A percentile compares a stretch with the other conserved stretches of the same genome.
These are phyloP conservation scores for Cryptococcus depauperatus DNA, from an alignment of 1,284 basidiomycete species.

Conservation along the genomic window DNA sequence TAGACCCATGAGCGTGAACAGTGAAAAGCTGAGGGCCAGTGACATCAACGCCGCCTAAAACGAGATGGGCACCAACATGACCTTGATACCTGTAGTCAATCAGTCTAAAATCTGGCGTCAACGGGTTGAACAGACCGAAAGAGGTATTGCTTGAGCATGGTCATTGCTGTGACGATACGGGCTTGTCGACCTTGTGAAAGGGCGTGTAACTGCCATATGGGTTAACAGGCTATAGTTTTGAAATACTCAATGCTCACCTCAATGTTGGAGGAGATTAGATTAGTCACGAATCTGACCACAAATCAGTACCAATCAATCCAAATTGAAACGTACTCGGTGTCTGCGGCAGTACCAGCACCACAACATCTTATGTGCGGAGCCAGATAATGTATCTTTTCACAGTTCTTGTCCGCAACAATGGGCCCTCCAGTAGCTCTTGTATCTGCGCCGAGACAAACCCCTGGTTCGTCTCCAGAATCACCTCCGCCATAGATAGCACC, in stretches of 20 bases:
- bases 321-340: slow-evolving; percentile 71
- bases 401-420: slow-evolving; percentile 99
- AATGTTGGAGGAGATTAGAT: slow-evolving; percentile 86
- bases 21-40: slow-evolving; percentile 95
- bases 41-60: slow-evolving; percentile 90
- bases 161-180: slow-evolving; percentile 93
- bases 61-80: slow-evolving; percentile 88
- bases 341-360: slow-evolving; percentile 95
- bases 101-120: not conserved
- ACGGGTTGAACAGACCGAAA: slow-evolving; percentile 54
- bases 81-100: slow-evolving; percentile 68
- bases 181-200: slow-evolving; percentile 79
- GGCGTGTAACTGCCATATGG: slow-evolving; percentile 54
- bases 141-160: slow-evolving; percentile 86
- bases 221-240: slow-evolving; percentile 9
- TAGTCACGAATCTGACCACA: slow-evolving; percentile 62
- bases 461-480: slow-evolving; percentile 57
- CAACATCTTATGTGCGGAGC: slow-evolving; percentile 93
- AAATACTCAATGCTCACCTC: slow-evolving; percentile 46
- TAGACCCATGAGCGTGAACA: slow-evolving; percentile 92
- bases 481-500: slow-evolving; percentile 72
- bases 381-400: slow-evolving; percentile 99
- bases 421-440: slow-evolving; percentile 89
- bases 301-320: not conserved
- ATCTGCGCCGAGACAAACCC: slow-evolving; percentile 92